Conservation (phyloP, 306 rosid species). For the Vigna unguiculata region DNA sequence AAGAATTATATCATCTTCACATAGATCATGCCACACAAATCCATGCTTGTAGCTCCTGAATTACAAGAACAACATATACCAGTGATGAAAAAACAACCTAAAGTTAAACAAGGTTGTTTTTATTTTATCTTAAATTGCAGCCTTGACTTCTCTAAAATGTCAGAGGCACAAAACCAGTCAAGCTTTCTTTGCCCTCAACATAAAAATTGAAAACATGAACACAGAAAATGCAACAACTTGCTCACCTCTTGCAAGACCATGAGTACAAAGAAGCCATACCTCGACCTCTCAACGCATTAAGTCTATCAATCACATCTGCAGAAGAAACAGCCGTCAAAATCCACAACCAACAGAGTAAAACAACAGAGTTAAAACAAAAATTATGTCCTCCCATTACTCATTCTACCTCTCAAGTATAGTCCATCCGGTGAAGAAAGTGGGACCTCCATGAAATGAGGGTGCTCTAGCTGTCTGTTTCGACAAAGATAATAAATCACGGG, state of each 20-base stretch:
- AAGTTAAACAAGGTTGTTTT: neutral
- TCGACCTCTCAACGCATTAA: constrained; percentile 85
- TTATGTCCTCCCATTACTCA: neutral
- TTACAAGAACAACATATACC: constrained; percentile 41
- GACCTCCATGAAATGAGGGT: constrained; percentile 99
- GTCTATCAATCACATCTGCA: constrained; percentile 88
- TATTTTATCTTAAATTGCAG: constrained; percentile 15
- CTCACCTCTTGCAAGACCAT: constrained; percentile 98
- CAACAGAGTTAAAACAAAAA: neutral
- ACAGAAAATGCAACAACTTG: constrained; percentile 24
- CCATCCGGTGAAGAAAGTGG: constrained; percentile 82
- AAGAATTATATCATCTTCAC: constrained; percentile 82
- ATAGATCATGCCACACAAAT: constrained; percentile 97
- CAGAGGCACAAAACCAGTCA: constrained; percentile 4
- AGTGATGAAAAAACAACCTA: constrained; percentile 6
- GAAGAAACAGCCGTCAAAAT: constrained; percentile 44
- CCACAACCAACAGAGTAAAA: neutral
- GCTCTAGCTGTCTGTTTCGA: constrained; percentile 89
- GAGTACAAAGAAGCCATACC: constrained; percentile 93
- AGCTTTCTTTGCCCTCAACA: neutral
- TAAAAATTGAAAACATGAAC: constrained; percentile 35
- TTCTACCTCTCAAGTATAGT: constrained; percentile 80
- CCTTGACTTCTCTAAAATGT: neutral
- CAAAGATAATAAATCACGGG: constrained; percentile 89
- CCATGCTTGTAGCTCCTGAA: constrained; percentile 95